Percentiles rank a stretch among this genome's conserved stretches.
phyloP scores from a whole-genome alignment of 83 land plant genomes.

The Diphasiastrum complanatum region DNA sequence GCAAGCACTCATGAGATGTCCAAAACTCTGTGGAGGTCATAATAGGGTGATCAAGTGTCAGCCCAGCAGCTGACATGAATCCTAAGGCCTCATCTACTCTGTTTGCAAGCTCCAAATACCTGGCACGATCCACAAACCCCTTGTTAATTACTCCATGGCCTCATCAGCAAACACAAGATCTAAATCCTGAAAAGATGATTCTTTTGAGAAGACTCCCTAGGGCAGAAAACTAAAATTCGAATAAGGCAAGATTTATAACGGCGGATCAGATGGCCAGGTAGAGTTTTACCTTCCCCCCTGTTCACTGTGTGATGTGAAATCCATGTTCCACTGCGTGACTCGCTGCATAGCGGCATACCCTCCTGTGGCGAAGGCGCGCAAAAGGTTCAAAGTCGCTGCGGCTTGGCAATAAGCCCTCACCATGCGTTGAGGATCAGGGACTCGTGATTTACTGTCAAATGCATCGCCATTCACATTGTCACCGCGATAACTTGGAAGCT shows the following conservation, averaged over 20 bases:
- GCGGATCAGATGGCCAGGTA: background rate
- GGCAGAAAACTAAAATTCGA: background rate
- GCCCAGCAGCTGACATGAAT: slow-evolving; percentile 9
- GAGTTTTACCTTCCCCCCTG: slow-evolving; percentile 1
- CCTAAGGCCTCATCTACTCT: slow-evolving; percentile 11
- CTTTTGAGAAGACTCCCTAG: background rate
- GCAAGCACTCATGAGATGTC: slow-evolving; percentile 17
- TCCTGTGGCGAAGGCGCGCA: slow-evolving; percentile 9
- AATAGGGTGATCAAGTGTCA: slow-evolving; percentile 11
- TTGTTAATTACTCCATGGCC: background rate
- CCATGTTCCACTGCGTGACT: slow-evolving; percentile 15
- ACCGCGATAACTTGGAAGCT: too few relatives aligned
- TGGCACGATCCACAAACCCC: too few relatives aligned
- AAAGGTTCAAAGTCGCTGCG: too few relatives aligned
- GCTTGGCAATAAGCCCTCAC: slow-evolving; percentile 1
- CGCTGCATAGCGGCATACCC: too few relatives aligned
- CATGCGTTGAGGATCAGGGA: slow-evolving; percentile 9
- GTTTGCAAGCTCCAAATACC: slow-evolving; percentile 10
- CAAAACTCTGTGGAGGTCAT: slow-evolving; percentile 14
- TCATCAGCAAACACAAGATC: background rate
- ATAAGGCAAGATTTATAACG: background rate
- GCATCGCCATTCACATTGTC: too few relatives aligned
- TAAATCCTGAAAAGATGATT: background rate
- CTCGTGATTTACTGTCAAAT: slow-evolving; percentile 1
- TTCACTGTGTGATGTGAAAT: slow-evolving; percentile 14